Evolutionary conservation across 2,329 filamentous ascomycete genomes (phyloP), one percentile per base, ranked within the genome.

Genomic region (Penicillium paneum): DNA sequence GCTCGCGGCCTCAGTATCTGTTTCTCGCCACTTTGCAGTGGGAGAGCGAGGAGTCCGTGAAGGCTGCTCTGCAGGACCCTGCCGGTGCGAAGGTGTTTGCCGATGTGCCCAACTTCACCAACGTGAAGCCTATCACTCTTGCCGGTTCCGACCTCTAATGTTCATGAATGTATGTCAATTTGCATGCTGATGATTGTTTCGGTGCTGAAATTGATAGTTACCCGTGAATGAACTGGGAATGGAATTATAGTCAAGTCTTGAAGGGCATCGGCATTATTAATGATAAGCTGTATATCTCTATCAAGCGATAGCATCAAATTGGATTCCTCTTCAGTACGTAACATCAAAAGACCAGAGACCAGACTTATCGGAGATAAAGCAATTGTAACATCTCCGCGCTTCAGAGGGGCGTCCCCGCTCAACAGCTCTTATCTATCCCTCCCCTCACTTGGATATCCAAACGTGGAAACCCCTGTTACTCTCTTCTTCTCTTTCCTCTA

Each of bases 61-160:
- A 59, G 50, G 17, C 44, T 8, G 61, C 56, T 17, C 34, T 56
- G 12, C 21, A 52, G 28, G 39, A 47, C 19, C 47, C 58, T 11
- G 47, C 45, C 15, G 29, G 28, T 28, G 35, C 56, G 11, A 35
- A 13, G 21, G 40, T 65, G 32, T 64, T 65, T 17, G 58, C 6
- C 12, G 63, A 65, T 48, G 54, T 65, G 32, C 48, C 61, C 45
- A 65, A 65, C 52, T 65, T 65, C 57, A 65, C 61, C 56, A 65
- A 65, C 49, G 36, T 24, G 50, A 36, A 55, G 36, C 60, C 63
- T 36, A 35, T 65, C 19, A 64, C 61, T 38, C 19, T 65, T 31
- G 54, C 54, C 12, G 63, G 63, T 31, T 12, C 11, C 12, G 31
- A 34, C 8, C 49, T 60, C 4, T 55, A 45, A 5, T 29, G 8